phyloP scores from a whole-genome alignment of 2,329 filamentous ascomycete species.

The Lachnellula cervina region DNA sequence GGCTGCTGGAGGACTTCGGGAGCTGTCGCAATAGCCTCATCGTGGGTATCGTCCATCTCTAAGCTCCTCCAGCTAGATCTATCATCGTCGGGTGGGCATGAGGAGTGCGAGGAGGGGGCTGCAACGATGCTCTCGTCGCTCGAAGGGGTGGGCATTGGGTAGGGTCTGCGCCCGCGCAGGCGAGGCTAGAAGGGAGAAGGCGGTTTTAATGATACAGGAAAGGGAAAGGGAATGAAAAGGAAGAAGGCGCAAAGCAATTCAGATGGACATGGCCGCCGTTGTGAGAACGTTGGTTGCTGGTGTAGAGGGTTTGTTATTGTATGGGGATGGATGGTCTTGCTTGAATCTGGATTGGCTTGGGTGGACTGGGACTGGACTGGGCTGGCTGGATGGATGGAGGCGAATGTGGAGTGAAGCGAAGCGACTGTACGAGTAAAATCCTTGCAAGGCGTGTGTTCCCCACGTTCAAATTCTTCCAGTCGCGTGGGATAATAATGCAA shows the following conservation, averaged over 20 bases:
- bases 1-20: conserved; percentile 28
- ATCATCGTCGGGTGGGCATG: conserved; percentile 41
- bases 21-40: conserved; percentile 24
- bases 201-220: conserved; percentile 29
- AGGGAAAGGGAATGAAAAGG: conserved; percentile 12
- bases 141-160: conserved; percentile 34
- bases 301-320: conserved; percentile 13
- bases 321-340: conserved; percentile 9
- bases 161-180: conserved; percentile 26
- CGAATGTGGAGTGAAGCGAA: not conserved
- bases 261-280: conserved; percentile 23
- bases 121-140: conserved; percentile 23
- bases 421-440: not conserved
- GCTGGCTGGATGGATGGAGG: too few species aligned
- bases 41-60: conserved; percentile 30
- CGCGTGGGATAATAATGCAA: not conserved
- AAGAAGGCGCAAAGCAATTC: conserved; percentile 16
- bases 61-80: conserved; percentile 31
- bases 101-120: conserved; percentile 30
- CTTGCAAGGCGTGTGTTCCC: not conserved
- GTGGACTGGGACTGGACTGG: not conserved
- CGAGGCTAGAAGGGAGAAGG: conserved; percentile 22
- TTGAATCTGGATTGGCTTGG: conserved; percentile 4
- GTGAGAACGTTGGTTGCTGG: conserved; percentile 13
- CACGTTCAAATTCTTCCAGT: not conserved